Percentiles rank a stretch among this genome's conserved stretches.
phyloP scores from a whole-genome alignment of 208 protist genomes.

The Trypanosoma congolense region DNA sequence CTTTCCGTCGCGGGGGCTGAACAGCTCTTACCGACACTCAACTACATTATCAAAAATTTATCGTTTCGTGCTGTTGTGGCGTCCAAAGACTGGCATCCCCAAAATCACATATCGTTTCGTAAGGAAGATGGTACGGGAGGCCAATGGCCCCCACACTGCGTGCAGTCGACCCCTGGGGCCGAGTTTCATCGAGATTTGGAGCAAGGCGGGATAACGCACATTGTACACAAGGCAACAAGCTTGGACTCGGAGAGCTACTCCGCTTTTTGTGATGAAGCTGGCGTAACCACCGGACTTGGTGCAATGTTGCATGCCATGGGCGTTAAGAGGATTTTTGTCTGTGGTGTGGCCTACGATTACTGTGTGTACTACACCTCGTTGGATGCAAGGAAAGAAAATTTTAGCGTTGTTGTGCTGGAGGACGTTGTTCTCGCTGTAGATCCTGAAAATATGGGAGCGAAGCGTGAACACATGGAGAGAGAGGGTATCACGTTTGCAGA shows the following conservation, averaged over 20 bases:
- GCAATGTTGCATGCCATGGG: slow-evolving; percentile 30
- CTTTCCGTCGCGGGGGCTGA: slow-evolving; percentile 33
- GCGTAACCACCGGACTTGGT: slow-evolving; percentile 30
- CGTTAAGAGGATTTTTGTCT: slow-evolving; percentile 58
- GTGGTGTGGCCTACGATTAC: slow-evolving; percentile 62
- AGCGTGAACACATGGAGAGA: background rate
- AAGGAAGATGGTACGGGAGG: slow-evolving; percentile 23
- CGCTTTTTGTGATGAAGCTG: slow-evolving; percentile 43
- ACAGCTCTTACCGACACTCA: slow-evolving; percentile 38
- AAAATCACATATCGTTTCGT: slow-evolving; percentile 53
- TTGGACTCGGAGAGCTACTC: slow-evolving; percentile 53
- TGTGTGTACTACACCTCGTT: slow-evolving; percentile 61
- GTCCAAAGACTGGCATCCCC: slow-evolving; percentile 66
- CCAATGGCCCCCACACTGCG: slow-evolving; percentile 56
- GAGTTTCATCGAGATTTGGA: slow-evolving; percentile 30
- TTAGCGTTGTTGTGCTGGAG: slow-evolving; percentile 51
- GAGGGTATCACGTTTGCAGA: background rate
- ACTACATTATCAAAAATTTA: slow-evolving; percentile 17
- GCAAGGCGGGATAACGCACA: slow-evolving; percentile 13
- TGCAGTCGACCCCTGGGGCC: slow-evolving; percentile 36
- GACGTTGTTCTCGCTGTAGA: slow-evolving; percentile 40
- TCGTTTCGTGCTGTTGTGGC: slow-evolving; percentile 40
- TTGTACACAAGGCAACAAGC: slow-evolving; percentile 36
- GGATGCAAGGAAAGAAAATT: slow-evolving; percentile 33
- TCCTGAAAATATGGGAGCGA: background rate